These are phyloP conservation scores for Limonium bicolor DNA, from an alignment of 148 eudicot genomes.

Conservation along the genomic window DNA sequence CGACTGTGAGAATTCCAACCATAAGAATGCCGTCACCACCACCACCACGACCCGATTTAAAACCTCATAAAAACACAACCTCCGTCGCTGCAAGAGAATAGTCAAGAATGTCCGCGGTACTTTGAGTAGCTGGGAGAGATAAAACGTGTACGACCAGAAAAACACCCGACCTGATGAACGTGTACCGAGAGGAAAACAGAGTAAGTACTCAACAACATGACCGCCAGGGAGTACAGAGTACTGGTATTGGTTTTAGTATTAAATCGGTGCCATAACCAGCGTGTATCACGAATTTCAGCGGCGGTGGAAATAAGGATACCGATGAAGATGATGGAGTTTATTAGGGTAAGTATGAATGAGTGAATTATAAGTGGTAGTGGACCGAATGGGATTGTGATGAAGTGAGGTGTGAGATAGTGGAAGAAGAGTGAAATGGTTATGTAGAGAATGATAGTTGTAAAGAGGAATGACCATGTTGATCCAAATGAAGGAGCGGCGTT, in stretches of 20 bases:
- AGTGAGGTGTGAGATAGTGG: constrained; percentile 5
- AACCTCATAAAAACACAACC: constrained; percentile 16
- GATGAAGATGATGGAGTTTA: constrained; percentile 17
- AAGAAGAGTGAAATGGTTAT: constrained; percentile 13
- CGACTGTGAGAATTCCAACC: constrained; percentile 51
- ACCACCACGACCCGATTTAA: constrained; percentile 19
- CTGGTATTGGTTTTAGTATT: too few species aligned
- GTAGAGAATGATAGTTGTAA: constrained; percentile 10
- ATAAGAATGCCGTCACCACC: constrained; percentile 20
- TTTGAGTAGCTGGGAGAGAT: constrained; percentile 31
- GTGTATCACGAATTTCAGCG: constrained; percentile 24
- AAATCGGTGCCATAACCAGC: constrained; percentile 42
- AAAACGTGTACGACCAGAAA: constrained; percentile 41
- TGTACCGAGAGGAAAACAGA: constrained; percentile 45
- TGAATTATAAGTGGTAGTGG: constrained; percentile 28
- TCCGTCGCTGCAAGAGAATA: constrained; percentile 14
- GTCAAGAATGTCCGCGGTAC: constrained; percentile 18
- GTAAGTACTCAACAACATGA: constrained; percentile 36
- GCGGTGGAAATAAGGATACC: constrained; percentile 27
- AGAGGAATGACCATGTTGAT: constrained; percentile 35
- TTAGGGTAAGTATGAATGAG: constrained; percentile 20
- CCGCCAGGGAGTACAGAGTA: too few species aligned
- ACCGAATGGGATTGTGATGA: constrained; percentile 6
- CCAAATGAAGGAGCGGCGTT: constrained; percentile 30
- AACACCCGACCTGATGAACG: constrained; percentile 45